phyloP scores from a whole-genome alignment of 2,329 filamentous ascomycete species.

The Mollisia scopiformis region DNA sequence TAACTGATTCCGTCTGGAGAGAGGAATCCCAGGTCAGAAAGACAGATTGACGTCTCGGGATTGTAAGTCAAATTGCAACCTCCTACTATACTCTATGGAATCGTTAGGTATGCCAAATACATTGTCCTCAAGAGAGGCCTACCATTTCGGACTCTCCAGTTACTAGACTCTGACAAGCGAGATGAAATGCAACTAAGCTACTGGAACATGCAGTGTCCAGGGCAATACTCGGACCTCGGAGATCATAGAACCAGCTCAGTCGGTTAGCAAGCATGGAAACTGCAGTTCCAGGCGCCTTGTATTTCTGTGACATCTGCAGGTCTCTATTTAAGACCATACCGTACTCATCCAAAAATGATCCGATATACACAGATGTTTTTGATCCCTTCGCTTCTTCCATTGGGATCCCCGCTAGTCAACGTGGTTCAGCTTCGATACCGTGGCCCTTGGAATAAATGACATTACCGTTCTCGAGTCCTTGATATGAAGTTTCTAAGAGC shows the following conservation, averaged over 20 bases:
- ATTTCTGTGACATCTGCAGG: background rate
- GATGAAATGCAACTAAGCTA: conserved; percentile 55
- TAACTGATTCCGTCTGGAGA: conserved; percentile 12
- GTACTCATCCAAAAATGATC: background rate
- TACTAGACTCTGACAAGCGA: conserved; percentile 52
- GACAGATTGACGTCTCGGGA: conserved; percentile 39
- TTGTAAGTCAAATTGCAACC: conserved; percentile 38
- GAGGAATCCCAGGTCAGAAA: conserved; percentile 5
- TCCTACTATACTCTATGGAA: conserved; percentile 39
- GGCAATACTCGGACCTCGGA: conserved; percentile 51
- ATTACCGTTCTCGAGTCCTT: conserved; percentile 34
- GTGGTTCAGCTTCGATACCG: background rate
- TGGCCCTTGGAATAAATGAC: background rate
- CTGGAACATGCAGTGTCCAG: conserved; percentile 62
- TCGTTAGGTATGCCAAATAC: background rate
- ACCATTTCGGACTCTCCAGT: conserved; percentile 43
- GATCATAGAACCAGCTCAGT: conserved; percentile 56
- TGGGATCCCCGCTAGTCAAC: background rate
- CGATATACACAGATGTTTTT: background rate
- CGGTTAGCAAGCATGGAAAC: conserved; percentile 53
- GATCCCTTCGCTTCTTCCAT: background rate
- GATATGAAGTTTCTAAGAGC: conserved; percentile 44
- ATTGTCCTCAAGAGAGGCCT: background rate
- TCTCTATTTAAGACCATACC: background rate
- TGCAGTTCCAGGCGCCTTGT: conserved; percentile 30